phyloP scores from a whole-genome alignment of 1,284 basidiomycete genomes.

The Tranzscheliella williamsii region DNA sequence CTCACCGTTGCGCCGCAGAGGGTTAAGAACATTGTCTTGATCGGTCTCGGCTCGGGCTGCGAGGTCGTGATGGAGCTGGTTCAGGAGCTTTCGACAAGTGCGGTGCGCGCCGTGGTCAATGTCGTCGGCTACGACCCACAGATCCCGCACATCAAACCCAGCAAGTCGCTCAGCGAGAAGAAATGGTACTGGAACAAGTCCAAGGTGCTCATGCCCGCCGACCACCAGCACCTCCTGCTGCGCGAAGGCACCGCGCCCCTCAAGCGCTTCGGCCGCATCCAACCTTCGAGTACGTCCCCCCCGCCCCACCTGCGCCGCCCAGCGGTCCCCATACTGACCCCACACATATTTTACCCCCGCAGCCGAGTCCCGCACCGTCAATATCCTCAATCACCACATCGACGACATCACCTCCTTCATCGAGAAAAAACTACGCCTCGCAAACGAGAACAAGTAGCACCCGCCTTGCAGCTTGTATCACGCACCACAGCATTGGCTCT shows the following conservation, averaged over 20 bases:
- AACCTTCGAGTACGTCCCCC: background rate
- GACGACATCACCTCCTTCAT: conserved; percentile 11
- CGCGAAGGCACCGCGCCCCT: conserved; percentile 12
- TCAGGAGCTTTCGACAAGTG: conserved; percentile 63
- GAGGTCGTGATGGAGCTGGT: conserved; percentile 75
- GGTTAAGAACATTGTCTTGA: conserved; percentile 74
- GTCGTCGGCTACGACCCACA: conserved; percentile 37
- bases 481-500: no score
- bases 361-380: conserved; percentile 14
- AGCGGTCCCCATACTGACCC: no score
- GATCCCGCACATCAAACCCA: conserved; percentile 19
- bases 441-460: background rate
- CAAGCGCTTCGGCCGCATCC: conserved; percentile 16
- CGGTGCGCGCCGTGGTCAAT: conserved; percentile 36
- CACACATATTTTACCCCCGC: no score
- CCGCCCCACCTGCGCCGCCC: background rate
- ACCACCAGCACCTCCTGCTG: conserved; percentile 18
- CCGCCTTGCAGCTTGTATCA: no score
- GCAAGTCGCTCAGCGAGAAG: conserved; percentile 3
- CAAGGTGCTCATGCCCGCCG: conserved; percentile 20
- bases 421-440: conserved; percentile 2
- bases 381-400: conserved; percentile 12
- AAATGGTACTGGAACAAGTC: conserved; percentile 29
- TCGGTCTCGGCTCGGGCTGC: conserved; percentile 85
- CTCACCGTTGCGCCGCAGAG: conserved; percentile 67